A percentile compares a stretch with the other conserved stretches of the same genome.
phyloP scores from a whole-genome alignment of 2,329 filamentous ascomycete genomes.

The Phyllosticta citriasiana region DNA sequence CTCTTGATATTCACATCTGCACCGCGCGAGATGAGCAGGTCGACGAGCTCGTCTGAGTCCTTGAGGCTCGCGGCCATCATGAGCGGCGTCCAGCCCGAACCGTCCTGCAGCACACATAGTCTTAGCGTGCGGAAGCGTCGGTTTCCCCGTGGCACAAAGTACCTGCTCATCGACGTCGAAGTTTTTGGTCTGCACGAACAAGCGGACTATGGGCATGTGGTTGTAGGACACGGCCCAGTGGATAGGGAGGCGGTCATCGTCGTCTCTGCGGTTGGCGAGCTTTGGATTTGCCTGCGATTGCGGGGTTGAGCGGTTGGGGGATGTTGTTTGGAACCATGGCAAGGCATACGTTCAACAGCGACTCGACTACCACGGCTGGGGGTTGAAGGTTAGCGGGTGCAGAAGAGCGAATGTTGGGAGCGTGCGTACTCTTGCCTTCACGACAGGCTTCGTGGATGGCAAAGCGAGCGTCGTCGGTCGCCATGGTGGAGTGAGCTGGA shows the following conservation, averaged over 20 bases:
- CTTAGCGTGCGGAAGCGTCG: not conserved
- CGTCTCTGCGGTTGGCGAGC: conserved; percentile 62
- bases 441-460: conserved; percentile 80
- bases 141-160: conserved; percentile 4
- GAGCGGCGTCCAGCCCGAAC: conserved; percentile 69
- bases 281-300: conserved; percentile 65
- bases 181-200: conserved; percentile 58
- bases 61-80: conserved; percentile 74
- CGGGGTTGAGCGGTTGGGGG: not conserved
- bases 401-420: conserved; percentile 4
- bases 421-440: conserved; percentile 64
- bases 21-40: conserved; percentile 56
- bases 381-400: not conserved
- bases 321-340: conserved; percentile 20
- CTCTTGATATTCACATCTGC: conserved; percentile 68
- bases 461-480: conserved; percentile 48
- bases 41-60: conserved; percentile 59
- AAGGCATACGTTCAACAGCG: conserved; percentile 54
- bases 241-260: conserved; percentile 79
- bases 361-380: conserved; percentile 60
- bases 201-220: conserved; percentile 59
- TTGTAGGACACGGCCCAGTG: conserved; percentile 93
- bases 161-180: conserved; percentile 82
- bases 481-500: not conserved
- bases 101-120: conserved; percentile 44